Base-by-base conservation (phyloP, 768 basidiomycete species). In the Suillus decipiens region DNA sequence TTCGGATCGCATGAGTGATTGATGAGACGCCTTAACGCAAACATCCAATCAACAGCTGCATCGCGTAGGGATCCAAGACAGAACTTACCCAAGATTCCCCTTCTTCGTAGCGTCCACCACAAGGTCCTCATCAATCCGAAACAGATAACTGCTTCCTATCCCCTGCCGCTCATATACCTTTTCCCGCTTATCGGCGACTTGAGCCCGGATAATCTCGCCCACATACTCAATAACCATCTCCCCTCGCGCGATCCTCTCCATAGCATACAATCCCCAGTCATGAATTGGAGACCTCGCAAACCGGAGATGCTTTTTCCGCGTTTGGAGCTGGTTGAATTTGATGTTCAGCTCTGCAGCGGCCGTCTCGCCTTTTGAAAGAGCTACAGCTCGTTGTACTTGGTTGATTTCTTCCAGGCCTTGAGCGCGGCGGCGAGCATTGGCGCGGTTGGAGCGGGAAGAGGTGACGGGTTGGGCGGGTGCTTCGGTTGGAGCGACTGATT, bases 221-320 rank as follows among this genome's bases (percentile, higher is more conserved):
- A 99, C 97, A 71, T 99, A 99, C 79, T 99, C 97, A 76, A 99
- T 98, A 36, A 99, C 96, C 95, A 99, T 98, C 79, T 99, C 97
- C 5, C 95, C 95, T 42, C 85, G 80, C 7, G 90, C 86, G 67
- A 99, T 98, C 71, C 87, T 86, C 80, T 99, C 97, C 92, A 97
- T 92, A 36, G 97, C 96, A 73, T 98, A 99, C 71, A 99, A 74
- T 5, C 97, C 97, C 92, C 96, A 99, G 69, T 96, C 96, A 72
- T 99, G 96, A 63, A 99, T 99, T 19, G 95, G 95, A 31, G 93
- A 95, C 47, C 95, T 83, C 5, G 94, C 92, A 70, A 99, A 99
- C 39, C 94, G 89, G 41, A 99, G 84, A 70, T 96, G 95, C 79
- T 99, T 99, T 87, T 99, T 99, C 66, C 97, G 81, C 41, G 96